These are phyloP conservation scores for cucumber (Cucumis sativus) DNA, from an alignment of 306 rosid species.

Conservation along the genomic window DNA sequence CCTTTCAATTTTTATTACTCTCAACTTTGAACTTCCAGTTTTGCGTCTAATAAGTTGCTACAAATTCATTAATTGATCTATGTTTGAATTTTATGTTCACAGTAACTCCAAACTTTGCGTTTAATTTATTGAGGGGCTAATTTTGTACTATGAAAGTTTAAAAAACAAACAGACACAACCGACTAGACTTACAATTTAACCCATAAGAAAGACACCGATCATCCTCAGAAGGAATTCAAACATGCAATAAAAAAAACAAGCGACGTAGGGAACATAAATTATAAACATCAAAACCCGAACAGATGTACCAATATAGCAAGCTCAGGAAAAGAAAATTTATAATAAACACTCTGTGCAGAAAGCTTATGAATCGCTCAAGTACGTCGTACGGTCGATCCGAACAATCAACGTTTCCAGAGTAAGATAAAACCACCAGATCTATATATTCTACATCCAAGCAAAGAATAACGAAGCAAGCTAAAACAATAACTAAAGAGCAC, in stretches of 20 bases:
- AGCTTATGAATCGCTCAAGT: neutral
- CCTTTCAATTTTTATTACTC: too few species aligned
- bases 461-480: neutral
- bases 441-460: neutral
- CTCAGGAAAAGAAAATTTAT: neutral
- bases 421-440: neutral
- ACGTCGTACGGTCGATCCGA: neutral
- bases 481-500: neutral
- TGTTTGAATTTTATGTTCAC: too few species aligned
- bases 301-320: neutral
- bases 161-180: neutral
- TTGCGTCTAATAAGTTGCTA: neutral
- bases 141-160: too few species aligned
- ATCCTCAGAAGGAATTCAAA: neutral
- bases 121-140: neutral
- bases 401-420: neutral
- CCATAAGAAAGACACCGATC: neutral
- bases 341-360: neutral
- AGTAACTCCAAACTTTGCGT: neutral
- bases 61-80: neutral
- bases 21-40: too few species aligned
- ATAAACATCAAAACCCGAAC: neutral
- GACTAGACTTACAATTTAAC: neutral
- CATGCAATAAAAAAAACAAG: neutral
- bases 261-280: neutral